Conservation (phyloP, 139 green algal species). For the Eudorina sp. region DNA sequence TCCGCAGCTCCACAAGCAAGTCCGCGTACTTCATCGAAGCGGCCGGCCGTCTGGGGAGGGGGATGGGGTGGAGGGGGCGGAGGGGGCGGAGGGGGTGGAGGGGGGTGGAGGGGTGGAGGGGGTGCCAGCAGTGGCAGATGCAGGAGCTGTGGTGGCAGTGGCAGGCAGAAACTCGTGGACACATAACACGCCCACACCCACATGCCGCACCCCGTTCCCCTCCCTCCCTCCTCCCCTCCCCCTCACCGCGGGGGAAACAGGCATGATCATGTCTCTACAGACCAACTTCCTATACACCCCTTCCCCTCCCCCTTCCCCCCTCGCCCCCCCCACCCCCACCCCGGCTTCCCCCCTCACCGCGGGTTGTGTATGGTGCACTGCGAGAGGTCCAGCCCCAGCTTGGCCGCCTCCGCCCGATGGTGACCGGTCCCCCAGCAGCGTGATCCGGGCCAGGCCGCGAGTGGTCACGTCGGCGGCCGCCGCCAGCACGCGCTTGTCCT, state of each 20-base stretch:
- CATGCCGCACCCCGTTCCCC: not conserved
- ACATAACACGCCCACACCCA: constrained; percentile 1
- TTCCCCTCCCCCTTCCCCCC: not conserved
- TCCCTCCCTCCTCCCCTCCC: not conserved
- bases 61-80: not conserved
- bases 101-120: not conserved
- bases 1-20: constrained; percentile 73
- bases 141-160: not conserved
- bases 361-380: constrained; percentile 73
- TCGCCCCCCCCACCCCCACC: not conserved
- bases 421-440: constrained; percentile 78
- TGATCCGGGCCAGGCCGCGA: constrained; percentile 77
- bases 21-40: constrained; percentile 66
- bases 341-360: constrained; percentile 28
- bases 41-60: constrained; percentile 58
- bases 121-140: too few species aligned
- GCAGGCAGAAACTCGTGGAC: not conserved
- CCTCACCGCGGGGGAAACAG: too few species aligned
- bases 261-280: too few species aligned
- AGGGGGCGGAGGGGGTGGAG: not conserved
- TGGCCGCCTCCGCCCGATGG: constrained; percentile 60
- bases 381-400: constrained; percentile 78
- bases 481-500: constrained; percentile 71
- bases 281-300: not conserved
- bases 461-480: constrained; percentile 77